A percentile compares a stretch with the other conserved stretches of the same genome.
Evolutionary conservation across 2,329 filamentous ascomycete species (phyloP).

Genomic region (Tolypocladium inflatum): DNA sequence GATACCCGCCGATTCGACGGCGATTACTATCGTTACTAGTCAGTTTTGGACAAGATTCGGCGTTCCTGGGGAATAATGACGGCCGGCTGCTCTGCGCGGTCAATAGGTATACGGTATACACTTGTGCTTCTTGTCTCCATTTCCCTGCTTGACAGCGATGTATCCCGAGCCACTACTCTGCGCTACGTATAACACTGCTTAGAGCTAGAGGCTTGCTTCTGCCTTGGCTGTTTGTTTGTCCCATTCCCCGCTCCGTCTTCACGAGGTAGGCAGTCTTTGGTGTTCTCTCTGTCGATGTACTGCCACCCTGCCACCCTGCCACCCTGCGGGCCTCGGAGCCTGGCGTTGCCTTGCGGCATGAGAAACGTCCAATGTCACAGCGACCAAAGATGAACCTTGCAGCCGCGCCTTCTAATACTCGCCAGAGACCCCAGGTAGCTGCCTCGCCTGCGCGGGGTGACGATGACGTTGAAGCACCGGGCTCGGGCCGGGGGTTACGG

Average conservation of each 20-base stretch:
- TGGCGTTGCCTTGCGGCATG: background rate
- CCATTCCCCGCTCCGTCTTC: background rate
- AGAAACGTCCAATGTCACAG: background rate
- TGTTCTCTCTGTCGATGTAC: background rate
- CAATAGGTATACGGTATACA: background rate
- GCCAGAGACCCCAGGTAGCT: background rate
- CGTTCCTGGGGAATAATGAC: background rate
- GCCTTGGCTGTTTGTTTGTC: background rate
- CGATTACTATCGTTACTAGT: conserved; percentile 2
- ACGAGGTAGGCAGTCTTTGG: background rate
- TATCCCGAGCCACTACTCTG: background rate
- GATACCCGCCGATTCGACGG: conserved; percentile 2
- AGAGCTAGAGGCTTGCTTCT: background rate
- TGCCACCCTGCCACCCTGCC: background rate
- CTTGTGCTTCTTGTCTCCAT: background rate
- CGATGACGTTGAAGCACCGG: background rate
- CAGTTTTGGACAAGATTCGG: background rate
- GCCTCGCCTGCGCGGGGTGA: background rate
- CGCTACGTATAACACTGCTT: background rate
- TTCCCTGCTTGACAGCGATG: background rate
- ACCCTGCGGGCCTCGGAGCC: background rate
- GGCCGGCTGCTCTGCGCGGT: background rate
- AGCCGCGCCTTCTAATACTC: background rate
- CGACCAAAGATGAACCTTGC: background rate
- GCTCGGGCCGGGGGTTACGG: background rate